These are phyloP conservation scores for Paracamarosporium sp. DNA, from an alignment of 2,329 filamentous ascomycete genomes.

Conservation along the genomic window DNA sequence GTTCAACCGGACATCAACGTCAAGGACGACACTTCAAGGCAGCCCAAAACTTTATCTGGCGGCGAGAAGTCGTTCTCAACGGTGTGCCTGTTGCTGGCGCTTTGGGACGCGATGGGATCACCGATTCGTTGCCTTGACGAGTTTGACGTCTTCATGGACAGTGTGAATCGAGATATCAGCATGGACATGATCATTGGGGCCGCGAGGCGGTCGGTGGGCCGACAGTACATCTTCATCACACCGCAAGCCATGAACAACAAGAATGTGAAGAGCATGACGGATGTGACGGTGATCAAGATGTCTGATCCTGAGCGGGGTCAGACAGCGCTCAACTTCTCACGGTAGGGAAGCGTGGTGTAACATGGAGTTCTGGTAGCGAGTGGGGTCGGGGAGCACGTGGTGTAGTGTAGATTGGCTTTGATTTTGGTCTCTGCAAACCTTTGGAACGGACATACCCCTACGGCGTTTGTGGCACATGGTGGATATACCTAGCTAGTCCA, in stretches of 20 bases:
- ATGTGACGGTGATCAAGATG: conserved; percentile 77
- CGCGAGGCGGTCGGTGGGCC: conserved; percentile 83
- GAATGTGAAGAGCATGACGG: conserved; percentile 63
- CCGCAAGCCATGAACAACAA: conserved; percentile 76
- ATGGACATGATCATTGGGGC: conserved; percentile 92
- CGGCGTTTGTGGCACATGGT: background rate
- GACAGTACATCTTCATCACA: conserved; percentile 96
- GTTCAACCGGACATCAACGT: conserved; percentile 75
- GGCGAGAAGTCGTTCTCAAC: conserved; percentile 98
- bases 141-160: conserved; percentile 99
- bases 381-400: background rate
- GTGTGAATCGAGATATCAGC: conserved; percentile 89
- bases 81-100: conserved; percentile 87
- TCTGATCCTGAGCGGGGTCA: conserved; percentile 60
- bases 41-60: conserved; percentile 90
- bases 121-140: conserved; percentile 95
- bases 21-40: conserved; percentile 72
- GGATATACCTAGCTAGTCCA: background rate
- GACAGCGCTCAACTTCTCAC: conserved; percentile 46
- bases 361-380: background rate
- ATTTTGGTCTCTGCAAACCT: conserved; percentile 55
- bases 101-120: conserved; percentile 98
- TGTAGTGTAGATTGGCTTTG: conserved; percentile 51
- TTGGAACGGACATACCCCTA: background rate
- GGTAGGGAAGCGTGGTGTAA: background rate